Base-by-base conservation (phyloP, 208 protist species). In the Giardia duodenalis region DNA sequence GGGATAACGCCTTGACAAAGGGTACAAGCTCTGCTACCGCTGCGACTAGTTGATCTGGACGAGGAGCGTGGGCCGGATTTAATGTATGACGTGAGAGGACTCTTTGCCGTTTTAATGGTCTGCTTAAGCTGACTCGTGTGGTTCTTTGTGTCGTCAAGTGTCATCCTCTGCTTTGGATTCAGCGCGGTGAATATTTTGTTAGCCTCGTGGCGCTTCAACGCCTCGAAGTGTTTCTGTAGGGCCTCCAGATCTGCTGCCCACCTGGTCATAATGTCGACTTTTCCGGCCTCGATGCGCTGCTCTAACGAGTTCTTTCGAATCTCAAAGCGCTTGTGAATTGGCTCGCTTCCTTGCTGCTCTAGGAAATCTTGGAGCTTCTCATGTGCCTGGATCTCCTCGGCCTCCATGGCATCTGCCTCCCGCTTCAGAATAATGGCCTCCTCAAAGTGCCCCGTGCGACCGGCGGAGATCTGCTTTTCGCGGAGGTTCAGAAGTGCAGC, bases 21-120 rank as follows among this genome's bases (percentile, higher is more conserved):
- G 10, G 19, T 10, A 39, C 19, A 76, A 10, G 57, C 19, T 76
- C 19, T 30, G 57, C 57, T 10, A 10, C 57, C 57, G 30, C 57
- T 76, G 10, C 19, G 10, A 10, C 10, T 39, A 30, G 57, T 76
- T 30, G 19, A 10, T 10, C 57, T 76, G 19, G 57, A 76, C 19
- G 30, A 10, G 57, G 10, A 39, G 10, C 19, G 10, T 30, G 10
- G 57, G 30, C 19, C 10, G 19, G 19, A 39, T 39, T 30, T 76
- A 76, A 76, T 76, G 30, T 76, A 76, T 39, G 57, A 39, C 10
- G 57, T 30, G 57, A 76, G 19, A 30, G 57, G 57, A 30, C 57
- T 76, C 57, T 76, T 76, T 30, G 57, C 57, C 57, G 57, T 76
- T 76, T 30, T 76, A 76, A 76, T 76, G 30, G 57, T 76, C 57